Conservation (phyloP, 2,329 filamentous ascomycete genomes). For the Colletotrichum coccodes region DNA sequence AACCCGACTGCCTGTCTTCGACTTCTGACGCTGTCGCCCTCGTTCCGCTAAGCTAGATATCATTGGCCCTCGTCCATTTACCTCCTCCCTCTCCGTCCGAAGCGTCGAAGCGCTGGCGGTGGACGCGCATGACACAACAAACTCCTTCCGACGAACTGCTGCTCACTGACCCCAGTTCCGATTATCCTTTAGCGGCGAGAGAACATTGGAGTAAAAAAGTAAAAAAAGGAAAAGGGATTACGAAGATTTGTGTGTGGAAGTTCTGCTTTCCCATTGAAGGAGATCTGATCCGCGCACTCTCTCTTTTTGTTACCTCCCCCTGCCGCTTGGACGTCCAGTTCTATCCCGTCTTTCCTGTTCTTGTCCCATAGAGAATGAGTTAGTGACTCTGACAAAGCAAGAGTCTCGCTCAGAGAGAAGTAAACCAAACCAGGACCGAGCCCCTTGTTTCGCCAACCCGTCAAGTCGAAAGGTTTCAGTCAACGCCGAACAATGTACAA, state of each 20-base stretch:
- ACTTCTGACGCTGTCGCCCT: not conserved
- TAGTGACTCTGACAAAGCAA: not conserved
- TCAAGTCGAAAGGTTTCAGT: not conserved
- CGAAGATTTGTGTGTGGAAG: not conserved
- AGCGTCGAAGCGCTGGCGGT: not conserved
- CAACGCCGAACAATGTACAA: not conserved
- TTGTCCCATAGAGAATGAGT: not conserved
- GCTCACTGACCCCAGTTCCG: not conserved
- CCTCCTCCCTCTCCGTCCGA: conserved; percentile 8
- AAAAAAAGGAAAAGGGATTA: not conserved
- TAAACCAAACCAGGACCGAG: too few relatives aligned
- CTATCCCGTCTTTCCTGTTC: not conserved
- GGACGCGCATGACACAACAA: not conserved
- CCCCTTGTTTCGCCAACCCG: not conserved
- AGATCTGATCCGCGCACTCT: conserved; percentile 5
- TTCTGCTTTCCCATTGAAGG: conserved; percentile 9
- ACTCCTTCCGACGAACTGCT: conserved; percentile 25
- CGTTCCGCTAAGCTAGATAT: not conserved
- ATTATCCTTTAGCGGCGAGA: too few relatives aligned
- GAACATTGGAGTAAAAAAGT: not conserved
- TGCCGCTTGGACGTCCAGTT: not conserved
- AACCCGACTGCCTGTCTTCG: not conserved
- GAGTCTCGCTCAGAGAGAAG: not conserved
- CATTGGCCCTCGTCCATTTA: not conserved
- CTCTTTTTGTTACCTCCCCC: not conserved